Base-by-base conservation (phyloP, 2,329 filamentous ascomycete species). In the Curvularia sp. region DNA sequence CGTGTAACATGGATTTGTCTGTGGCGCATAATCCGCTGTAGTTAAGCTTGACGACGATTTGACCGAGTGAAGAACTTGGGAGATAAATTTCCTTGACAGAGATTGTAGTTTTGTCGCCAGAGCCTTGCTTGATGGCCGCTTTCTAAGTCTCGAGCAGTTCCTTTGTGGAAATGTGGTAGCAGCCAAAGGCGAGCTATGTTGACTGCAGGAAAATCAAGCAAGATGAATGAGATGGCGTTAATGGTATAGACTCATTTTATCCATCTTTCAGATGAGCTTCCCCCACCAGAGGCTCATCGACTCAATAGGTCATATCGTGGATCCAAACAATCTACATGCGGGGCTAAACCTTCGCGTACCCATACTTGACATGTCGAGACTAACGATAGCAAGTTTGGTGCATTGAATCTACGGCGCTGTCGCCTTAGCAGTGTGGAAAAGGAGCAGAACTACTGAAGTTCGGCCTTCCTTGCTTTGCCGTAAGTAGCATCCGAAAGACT, bases 41-140 rank as follows among this genome's bases (percentile, higher is more conserved):
- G 57, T 86, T 86, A 54, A 87, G 77, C 47, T 80, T 81, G 65
- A 87, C 77, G 9, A 87, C 78, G 23, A 87, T 73, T 54, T 87
- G 83, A 50, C 85, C 78, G 5, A 81, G 80, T 3, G 78, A 81
- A 78, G 68, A 77, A 28, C 71, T 60, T 18, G 67, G 67, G 3
- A 78, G 71, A 1, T 69, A 59, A 9, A 79, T 55, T 5, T 66
- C 66, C 36, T 74, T 64, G 23, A 79, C 66, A 1, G 65, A 67
- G 3, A 73, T 47, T 3, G 53, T 66, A 1, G 68, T 38, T 3
- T 53, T 45, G 12, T 67, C 61, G 45, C 69, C 67, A 3, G 59
- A 46, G 43, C 77, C 77, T 39, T 70, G 60, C 51, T 74, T 76
- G 10, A 78, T 66, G 27, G 77, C 74, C 9, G 77, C 77, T 43